Conservation (phyloP, 2,329 filamentous ascomycete species). For the Paramyrothecium roridum region DNA sequence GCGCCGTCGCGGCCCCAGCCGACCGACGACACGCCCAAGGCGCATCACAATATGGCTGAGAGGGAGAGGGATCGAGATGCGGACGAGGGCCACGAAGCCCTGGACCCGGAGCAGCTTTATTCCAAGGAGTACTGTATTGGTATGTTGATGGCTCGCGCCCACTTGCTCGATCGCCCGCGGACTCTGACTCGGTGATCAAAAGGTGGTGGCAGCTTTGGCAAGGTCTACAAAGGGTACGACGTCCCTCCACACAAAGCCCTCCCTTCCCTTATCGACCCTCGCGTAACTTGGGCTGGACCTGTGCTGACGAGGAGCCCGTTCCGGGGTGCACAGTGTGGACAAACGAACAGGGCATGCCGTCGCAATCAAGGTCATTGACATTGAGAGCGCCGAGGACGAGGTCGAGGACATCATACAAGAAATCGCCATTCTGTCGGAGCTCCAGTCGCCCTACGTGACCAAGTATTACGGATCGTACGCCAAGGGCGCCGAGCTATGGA, state of each 20-base stretch:
- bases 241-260: not conserved
- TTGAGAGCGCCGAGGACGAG: slow-evolving; percentile 98
- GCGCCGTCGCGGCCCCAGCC: slow-evolving; percentile 1
- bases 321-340: slow-evolving; percentile 64
- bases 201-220: slow-evolving; percentile 97
- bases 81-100: slow-evolving; percentile 47
- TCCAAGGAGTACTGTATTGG: slow-evolving; percentile 90
- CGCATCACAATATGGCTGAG: slow-evolving; percentile 40
- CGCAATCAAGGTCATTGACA: slow-evolving; percentile 97
- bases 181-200: slow-evolving; percentile 2
- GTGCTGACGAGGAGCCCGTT: too few species aligned
- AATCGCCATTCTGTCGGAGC: slow-evolving; percentile 93
- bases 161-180: not conserved
- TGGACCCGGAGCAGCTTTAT: slow-evolving; percentile 86
- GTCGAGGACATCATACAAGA: slow-evolving; percentile 99
- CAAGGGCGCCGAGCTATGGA: slow-evolving; percentile 96
- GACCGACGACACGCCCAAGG: not conserved
- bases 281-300: too few species aligned
- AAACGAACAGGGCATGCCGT: slow-evolving; percentile 90
- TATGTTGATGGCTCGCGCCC: slow-evolving; percentile 35
- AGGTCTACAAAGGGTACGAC: slow-evolving; percentile 90
- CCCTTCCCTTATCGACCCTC: slow-evolving; percentile 5
- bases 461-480: slow-evolving; percentile 97
- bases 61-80: slow-evolving; percentile 44
- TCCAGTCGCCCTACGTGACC: slow-evolving; percentile 94